Evolutionary conservation across 1,284 basidiomycete species (phyloP).

Genomic region (Lentinula novae-zelandiae): DNA sequence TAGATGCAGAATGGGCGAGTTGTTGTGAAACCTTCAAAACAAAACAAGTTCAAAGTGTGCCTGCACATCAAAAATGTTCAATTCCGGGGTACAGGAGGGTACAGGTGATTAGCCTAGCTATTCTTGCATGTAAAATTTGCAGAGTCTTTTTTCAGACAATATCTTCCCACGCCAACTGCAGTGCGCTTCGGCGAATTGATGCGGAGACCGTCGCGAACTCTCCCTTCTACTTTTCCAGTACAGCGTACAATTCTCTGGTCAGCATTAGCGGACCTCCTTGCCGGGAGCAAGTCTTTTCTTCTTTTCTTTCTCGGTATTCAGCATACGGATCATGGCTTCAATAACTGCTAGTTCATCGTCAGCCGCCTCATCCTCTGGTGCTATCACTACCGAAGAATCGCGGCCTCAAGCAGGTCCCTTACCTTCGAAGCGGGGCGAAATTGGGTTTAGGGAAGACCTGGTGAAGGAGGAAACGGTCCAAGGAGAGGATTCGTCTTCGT

Average conservation of each 20-base stretch:
- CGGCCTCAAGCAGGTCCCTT: slow-evolving; percentile 56
- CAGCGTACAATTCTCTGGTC: slow-evolving; percentile 4
- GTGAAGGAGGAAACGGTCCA: slow-evolving; percentile 24
- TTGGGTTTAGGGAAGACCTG: slow-evolving; percentile 51
- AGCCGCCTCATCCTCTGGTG: slow-evolving; percentile 12
- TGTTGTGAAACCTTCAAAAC: too few relatives aligned
- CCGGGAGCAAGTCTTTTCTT: slow-evolving; percentile 24
- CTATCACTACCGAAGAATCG: slow-evolving; percentile 19
- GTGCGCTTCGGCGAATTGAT: not conserved
- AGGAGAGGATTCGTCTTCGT: slow-evolving; percentile 1
- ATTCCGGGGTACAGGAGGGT: too few relatives aligned
- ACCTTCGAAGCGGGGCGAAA: slow-evolving; percentile 62
- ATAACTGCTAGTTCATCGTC: slow-evolving; percentile 15
- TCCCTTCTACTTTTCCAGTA: slow-evolving; percentile 1
- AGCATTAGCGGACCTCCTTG: slow-evolving; percentile 16
- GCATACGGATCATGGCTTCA: slow-evolving; percentile 11
- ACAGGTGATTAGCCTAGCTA: too few relatives aligned
- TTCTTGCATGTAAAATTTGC: too few relatives aligned
- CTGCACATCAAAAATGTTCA: too few relatives aligned
- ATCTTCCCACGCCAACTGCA: not conserved
- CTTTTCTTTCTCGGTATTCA: slow-evolving; percentile 12
- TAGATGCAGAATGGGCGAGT: too few relatives aligned
- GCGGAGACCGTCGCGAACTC: not conserved
- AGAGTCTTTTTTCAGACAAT: not conserved
- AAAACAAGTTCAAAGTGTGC: too few relatives aligned